Base-by-base conservation (phyloP, 2,329 filamentous ascomycete species). In the Fusarium liriodendri region DNA sequence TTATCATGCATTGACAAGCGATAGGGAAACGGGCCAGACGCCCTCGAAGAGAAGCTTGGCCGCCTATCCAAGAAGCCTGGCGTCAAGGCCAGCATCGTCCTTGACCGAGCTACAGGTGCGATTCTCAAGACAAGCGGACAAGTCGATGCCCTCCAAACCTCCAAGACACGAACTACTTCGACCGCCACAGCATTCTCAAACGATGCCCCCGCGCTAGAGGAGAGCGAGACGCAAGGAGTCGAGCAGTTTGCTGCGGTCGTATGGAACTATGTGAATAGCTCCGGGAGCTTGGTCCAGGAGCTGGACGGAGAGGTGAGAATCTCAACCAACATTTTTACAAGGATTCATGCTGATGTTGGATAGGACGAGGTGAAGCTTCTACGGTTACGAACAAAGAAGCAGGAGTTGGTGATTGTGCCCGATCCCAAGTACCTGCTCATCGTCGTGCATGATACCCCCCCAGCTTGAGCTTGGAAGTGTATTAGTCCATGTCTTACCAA, bases 381-480 rank as follows among this genome's bases (percentile, higher is more conserved):
- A 61, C 88, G 94, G 72, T 80, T 97, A 73, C 89, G 94, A 74
- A 96, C 94, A n/a, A 95, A 92, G 85, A 95, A 94, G 82, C 93
- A 95, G 77, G 94, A 97, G 82, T 84, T 97, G 71, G 92, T 97
- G 68, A 94, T 97, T 78, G 92, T 96, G 22, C 94, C 93, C 81
- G 94, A 96, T 81, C 79, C 89, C 45, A 95, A 94, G 79, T 97
- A 94, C 82, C 86, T 97, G 55, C 87, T 96, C 40, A 90, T 95
- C 64, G 92, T 95, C 40, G 89, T 96, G 65, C 94, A 96, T 83
- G 94, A 95, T 80, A 95, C 93, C n/a, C 92, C 93, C 42, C 88
- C 90, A 10, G 91, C 90, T 78, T 93, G 76, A 75, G 62, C 60
- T 69, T 54, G 54, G 83, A 82, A 70, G 33, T 37, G 52, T 37